Evolutionary conservation across 2,329 filamentous ascomycete genomes (phyloP).

Genomic region (Emydomyces testavorans): DNA sequence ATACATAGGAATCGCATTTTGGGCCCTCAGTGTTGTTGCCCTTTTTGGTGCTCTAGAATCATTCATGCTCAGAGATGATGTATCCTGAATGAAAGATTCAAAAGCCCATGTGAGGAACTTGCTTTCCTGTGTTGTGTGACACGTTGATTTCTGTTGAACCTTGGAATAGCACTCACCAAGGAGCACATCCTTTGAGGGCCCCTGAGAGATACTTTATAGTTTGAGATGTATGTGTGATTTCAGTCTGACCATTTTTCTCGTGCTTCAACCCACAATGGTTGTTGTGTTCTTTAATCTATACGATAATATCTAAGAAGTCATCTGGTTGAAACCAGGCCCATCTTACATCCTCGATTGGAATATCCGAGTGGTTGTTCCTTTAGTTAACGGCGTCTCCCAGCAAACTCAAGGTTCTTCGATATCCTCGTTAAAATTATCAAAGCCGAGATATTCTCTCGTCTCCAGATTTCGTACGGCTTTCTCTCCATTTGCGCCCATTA

Average conservation of each 20-base stretch:
- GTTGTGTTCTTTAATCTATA: too few relatives aligned
- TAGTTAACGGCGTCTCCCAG: neutral
- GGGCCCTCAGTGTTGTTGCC: neutral
- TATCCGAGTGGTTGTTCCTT: too few relatives aligned
- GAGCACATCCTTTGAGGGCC: too few relatives aligned
- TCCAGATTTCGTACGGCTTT: slow-evolving; percentile 10
- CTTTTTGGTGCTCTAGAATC: slow-evolving; percentile 1
- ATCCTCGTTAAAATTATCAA: slow-evolving; percentile 13
- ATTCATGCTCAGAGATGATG: neutral
- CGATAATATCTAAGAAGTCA: too few relatives aligned
- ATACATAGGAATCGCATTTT: slow-evolving; percentile 8
- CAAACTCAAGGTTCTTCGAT: slow-evolving; percentile 3
- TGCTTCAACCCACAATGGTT: too few relatives aligned
- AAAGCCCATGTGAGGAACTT: neutral
- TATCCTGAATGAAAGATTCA: neutral
- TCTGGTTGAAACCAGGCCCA: too few relatives aligned
- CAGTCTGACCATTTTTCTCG: too few relatives aligned
- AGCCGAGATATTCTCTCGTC: slow-evolving; percentile 12
- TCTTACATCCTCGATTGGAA: too few relatives aligned
- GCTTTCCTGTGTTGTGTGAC: too few relatives aligned
- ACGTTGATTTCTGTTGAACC: neutral
- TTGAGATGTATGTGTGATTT: too few relatives aligned
- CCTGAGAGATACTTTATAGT: too few relatives aligned
- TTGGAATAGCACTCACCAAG: too few relatives aligned
- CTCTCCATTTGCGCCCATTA: slow-evolving; percentile 8